Percentiles rank a stretch among this genome's conserved stretches.
Conservation (phyloP, 73 alveolate species). For the Paramecium pentaurelia region DNA sequence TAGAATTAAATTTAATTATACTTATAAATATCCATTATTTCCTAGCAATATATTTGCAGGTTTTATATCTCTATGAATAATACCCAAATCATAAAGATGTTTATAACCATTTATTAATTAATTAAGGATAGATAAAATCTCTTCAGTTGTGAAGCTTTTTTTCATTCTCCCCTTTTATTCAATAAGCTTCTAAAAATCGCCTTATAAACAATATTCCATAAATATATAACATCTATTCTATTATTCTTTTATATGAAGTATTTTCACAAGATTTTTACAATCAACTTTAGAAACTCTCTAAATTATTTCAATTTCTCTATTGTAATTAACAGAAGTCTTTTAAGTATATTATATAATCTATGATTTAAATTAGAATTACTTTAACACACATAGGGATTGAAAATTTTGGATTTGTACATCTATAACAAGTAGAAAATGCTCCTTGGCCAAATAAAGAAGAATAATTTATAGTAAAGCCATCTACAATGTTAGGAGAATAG, state of each 20-base stretch:
- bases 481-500: neutral
- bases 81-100: neutral
- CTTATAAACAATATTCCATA: neutral
- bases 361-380: neutral
- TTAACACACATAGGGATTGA: neutral
- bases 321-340: neutral
- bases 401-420: neutral
- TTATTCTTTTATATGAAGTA: neutral
- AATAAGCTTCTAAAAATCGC: neutral
- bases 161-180: neutral
- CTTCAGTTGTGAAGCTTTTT: neutral
- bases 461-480: neutral
- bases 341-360: neutral
- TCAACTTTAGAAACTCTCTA: neutral
- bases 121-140: neutral
- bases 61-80: conserved; percentile 53
- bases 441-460: neutral
- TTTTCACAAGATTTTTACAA: neutral
- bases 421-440: neutral
- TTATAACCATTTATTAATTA: conserved; percentile 28
- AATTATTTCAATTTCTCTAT: neutral
- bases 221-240: neutral
- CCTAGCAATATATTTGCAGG: conserved; percentile 29
- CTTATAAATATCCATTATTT: neutral
- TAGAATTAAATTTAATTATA: neutral